Evolutionary conservation across 441 rosid species (phyloP).

Genomic region (Populus trichocarpa): DNA sequence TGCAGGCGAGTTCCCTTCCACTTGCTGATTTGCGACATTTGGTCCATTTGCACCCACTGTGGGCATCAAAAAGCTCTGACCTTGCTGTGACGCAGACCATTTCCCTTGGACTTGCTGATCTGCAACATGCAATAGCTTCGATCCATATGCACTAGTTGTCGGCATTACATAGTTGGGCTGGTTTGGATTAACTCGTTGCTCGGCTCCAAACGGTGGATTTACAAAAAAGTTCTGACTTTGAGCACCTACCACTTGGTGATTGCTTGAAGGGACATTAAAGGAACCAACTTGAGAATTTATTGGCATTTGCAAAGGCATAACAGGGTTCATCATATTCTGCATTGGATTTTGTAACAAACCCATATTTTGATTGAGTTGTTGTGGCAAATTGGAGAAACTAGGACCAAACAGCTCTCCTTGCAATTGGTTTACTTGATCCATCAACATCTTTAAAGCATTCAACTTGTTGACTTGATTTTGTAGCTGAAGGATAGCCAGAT

Average conservation of each 20-base stretch:
- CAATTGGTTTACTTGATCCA: conserved; percentile 34
- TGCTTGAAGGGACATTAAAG: conserved; percentile 15
- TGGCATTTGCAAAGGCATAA: background rate
- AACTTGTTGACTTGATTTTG: conserved; percentile 24
- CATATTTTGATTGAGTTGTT: conserved; percentile 34
- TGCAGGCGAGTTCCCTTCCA: background rate
- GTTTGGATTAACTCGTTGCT: conserved; percentile 35
- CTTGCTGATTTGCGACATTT: background rate
- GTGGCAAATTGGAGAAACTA: conserved; percentile 43
- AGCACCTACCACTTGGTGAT: conserved; percentile 15
- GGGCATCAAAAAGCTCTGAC: background rate
- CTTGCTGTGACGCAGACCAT: background rate
- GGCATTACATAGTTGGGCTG: conserved; percentile 12
- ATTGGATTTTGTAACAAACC: conserved; percentile 17
- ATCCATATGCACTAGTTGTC: conserved; percentile 7
- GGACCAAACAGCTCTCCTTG: conserved; percentile 31
- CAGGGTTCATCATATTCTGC: background rate
- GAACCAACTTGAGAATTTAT: background rate
- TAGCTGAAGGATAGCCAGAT: conserved; percentile 14
- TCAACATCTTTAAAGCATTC: conserved; percentile 26
- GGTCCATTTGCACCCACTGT: background rate
- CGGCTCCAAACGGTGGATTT: conserved; percentile 12
- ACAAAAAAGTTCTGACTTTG: conserved; percentile 34
- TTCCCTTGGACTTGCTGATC: background rate
- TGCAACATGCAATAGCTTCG: background rate